Evolutionary conservation across 139 green algal species (phyloP).

Genomic region (Pycnococcus provasolii): DNA sequence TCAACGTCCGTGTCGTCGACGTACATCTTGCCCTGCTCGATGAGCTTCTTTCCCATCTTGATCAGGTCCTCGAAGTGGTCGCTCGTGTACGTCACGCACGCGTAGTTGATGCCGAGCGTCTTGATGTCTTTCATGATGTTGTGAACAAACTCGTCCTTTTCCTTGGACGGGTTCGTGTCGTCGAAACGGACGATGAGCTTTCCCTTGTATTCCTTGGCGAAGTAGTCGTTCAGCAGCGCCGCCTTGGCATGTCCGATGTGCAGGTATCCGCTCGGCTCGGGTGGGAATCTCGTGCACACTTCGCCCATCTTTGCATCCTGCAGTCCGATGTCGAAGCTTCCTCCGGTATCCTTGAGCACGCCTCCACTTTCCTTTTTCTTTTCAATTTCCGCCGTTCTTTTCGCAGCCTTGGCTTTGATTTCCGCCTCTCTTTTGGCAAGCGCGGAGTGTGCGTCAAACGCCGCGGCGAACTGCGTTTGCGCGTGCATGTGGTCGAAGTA

Average conservation of each 20-base stretch:
- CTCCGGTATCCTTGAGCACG: constrained; percentile 11
- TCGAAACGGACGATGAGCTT: constrained; percentile 89
- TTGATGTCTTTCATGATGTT: constrained; percentile 85
- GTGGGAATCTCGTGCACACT: constrained; percentile 94
- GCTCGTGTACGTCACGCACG: constrained; percentile 77
- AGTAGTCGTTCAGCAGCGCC: constrained; percentile 82
- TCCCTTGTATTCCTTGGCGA: constrained; percentile 80
- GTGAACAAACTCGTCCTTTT: constrained; percentile 96
- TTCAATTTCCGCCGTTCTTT: neutral
- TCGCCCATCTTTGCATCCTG: constrained; percentile 60
- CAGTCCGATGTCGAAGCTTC: constrained; percentile 80
- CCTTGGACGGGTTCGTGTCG: constrained; percentile 98
- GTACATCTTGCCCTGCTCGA: constrained; percentile 82
- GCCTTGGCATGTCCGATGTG: constrained; percentile 96
- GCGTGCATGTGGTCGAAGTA: neutral
- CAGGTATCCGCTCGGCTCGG: constrained; percentile 84
- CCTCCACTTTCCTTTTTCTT: neutral
- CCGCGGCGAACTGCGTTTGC: neutral
- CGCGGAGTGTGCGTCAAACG: neutral
- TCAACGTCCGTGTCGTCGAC: constrained; percentile 88
- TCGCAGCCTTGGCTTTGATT: neutral
- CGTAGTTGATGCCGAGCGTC: constrained; percentile 62
- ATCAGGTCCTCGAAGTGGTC: constrained; percentile 42
- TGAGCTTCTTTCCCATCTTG: constrained; percentile 63
- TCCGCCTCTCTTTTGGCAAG: neutral